Conservation (phyloP, 2,329 filamentous ascomycete genomes). For the Dactylellina cionopaga region DNA sequence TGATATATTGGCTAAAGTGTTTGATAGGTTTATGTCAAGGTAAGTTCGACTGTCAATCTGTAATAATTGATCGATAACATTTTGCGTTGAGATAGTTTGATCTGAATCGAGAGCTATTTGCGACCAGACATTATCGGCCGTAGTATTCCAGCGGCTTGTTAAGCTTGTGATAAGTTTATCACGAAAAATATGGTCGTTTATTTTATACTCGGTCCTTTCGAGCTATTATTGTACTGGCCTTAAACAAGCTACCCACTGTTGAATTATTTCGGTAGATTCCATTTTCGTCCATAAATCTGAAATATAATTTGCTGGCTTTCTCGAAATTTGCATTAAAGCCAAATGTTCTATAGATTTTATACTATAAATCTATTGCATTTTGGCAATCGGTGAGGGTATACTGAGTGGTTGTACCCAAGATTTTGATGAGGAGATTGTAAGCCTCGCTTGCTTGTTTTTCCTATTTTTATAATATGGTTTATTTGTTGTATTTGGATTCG, state of each 20-base stretch:
- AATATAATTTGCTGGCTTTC: not conserved
- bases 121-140: not conserved
- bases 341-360: not conserved
- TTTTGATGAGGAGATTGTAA: not conserved
- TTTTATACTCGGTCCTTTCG: not conserved
- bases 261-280: not conserved
- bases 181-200: not conserved
- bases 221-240: not conserved
- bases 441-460: not conserved
- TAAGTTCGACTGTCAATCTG: not conserved
- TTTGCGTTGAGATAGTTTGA: not conserved
- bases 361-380: not conserved
- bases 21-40: not conserved
- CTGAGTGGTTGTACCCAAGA: not conserved
- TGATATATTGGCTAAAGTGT: too few species aligned
- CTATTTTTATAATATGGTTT: not conserved
- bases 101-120: not conserved
- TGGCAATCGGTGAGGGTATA: not conserved
- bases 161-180: not conserved
- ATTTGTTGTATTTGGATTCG: too few species aligned
- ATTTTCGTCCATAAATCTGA: not conserved
- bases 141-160: not conserved
- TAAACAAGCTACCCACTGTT: not conserved
- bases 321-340: not conserved
- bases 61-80: not conserved